These are phyloP conservation scores for Bifiguratus adelaidae DNA, from an alignment of 192 early-diverging fungal species.

Conservation along the genomic window DNA sequence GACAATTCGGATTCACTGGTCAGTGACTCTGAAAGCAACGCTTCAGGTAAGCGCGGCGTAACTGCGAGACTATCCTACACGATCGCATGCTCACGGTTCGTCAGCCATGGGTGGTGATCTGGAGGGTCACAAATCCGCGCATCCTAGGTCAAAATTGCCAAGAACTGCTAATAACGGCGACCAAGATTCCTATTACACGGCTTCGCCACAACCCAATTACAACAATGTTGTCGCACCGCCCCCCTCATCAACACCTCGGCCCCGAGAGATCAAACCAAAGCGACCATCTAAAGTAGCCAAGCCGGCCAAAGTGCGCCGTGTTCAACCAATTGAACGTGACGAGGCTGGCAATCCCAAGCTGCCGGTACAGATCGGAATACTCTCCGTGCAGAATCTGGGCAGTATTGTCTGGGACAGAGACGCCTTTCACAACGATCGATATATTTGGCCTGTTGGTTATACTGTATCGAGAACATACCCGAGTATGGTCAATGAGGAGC, in stretches of 20 bases:
- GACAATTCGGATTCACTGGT: too few species aligned
- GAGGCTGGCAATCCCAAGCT: slow-evolving; percentile 57
- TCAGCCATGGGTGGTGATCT: too few species aligned
- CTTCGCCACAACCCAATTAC: too few species aligned
- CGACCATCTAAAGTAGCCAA: slow-evolving; percentile 7
- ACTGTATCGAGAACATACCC: slow-evolving; percentile 41
- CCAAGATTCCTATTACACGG: too few species aligned
- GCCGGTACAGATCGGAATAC: slow-evolving; percentile 69
- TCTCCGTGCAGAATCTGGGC: slow-evolving; percentile 65
- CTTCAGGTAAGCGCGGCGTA: too few species aligned
- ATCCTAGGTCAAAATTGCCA: too few species aligned
- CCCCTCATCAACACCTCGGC: not conserved
- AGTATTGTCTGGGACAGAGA: slow-evolving; percentile 58
- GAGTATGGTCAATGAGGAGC: slow-evolving; percentile 36
- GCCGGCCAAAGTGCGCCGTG: slow-evolving; percentile 15
- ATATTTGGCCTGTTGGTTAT: slow-evolving; percentile 93
- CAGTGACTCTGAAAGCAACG: too few species aligned
- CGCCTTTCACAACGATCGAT: slow-evolving; percentile 83
- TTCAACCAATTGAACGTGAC: slow-evolving; percentile 39
- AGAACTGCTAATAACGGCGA: too few species aligned
- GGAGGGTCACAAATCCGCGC: too few species aligned
- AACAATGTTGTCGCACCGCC: not conserved
- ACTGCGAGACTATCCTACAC: too few species aligned
- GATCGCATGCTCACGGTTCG: too few species aligned
- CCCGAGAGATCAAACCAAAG: slow-evolving; percentile 9